Evolutionary conservation across 805 yeast genomes (phyloP).

Genomic region (Teunomyces panamensis): DNA sequence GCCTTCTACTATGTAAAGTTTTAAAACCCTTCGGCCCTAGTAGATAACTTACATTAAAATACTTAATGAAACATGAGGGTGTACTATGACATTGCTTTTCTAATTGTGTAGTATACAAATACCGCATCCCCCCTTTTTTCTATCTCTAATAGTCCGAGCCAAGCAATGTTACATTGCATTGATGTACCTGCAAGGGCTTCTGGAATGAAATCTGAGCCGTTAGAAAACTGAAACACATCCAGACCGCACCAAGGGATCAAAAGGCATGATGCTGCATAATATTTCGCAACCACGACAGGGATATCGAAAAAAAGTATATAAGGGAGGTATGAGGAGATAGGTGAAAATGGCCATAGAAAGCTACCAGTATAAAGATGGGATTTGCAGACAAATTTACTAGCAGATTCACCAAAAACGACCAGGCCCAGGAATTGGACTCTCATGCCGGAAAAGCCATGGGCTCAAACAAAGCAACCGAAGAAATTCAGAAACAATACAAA

Average conservation of each 20-base stretch:
- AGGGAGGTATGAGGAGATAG: not conserved
- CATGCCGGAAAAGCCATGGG: conserved; percentile 30
- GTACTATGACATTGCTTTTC: too few relatives aligned
- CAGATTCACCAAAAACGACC: conserved; percentile 26
- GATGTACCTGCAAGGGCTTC: not conserved
- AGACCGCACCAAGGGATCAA: not conserved
- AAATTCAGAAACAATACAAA: conserved; percentile 26
- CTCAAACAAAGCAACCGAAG: conserved; percentile 26
- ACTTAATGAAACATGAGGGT: too few relatives aligned
- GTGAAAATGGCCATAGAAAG: not conserved
- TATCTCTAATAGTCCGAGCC: not conserved
- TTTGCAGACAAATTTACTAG: conserved; percentile 33
- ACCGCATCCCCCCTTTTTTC: not conserved
- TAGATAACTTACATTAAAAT: too few relatives aligned
- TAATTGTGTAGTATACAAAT: too few relatives aligned
- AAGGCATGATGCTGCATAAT: not conserved
- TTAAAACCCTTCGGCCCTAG: too few relatives aligned
- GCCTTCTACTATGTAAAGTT: too few relatives aligned
- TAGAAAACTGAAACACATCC: not conserved
- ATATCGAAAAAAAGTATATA: not conserved
- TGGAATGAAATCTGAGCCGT: not conserved
- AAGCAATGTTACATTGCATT: not conserved
- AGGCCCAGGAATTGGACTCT: conserved; percentile 24
- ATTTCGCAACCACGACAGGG: not conserved
- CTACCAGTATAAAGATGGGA: conserved; percentile 26